Evolutionary conservation across 345 rosid species (phyloP).

Genomic region (Euclidium syriacum): DNA sequence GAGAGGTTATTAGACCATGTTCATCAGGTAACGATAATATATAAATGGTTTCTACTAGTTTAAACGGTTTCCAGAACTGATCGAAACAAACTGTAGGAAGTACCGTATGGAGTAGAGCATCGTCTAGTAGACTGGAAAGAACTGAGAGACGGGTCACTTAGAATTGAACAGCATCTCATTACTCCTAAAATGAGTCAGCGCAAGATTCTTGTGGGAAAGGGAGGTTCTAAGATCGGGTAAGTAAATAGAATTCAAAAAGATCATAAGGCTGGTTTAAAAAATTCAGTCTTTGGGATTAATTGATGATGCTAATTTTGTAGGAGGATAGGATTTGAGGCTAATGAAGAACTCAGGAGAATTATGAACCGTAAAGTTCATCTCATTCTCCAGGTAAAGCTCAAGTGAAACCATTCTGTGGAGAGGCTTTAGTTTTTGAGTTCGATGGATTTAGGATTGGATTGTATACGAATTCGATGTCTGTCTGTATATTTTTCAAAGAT

Average conservation of each 20-base stretch:
- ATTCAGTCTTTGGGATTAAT: neutral
- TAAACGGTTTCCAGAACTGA: neutral
- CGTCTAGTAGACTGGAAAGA: constrained; percentile 88
- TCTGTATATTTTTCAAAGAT: constrained; percentile 28
- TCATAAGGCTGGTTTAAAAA: neutral
- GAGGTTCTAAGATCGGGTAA: constrained; percentile 82
- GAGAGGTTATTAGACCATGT: constrained; percentile 83
- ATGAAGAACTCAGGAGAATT: constrained; percentile 80
- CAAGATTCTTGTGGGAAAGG: constrained; percentile 89
- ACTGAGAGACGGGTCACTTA: constrained; percentile 70
- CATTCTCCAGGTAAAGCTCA: constrained; percentile 71
- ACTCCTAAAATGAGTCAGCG: constrained; percentile 76
- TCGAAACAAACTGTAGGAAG: constrained; percentile 49
- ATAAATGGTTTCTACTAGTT: neutral
- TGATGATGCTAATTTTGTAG: constrained; percentile 32
- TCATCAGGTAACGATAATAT: constrained; percentile 61
- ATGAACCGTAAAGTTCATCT: constrained; percentile 82
- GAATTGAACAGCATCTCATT: constrained; percentile 85
- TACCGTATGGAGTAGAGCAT: constrained; percentile 74
- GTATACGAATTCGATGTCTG: constrained; percentile 2
- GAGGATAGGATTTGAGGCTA: constrained; percentile 93
- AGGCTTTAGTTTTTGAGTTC: neutral
- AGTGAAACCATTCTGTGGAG: constrained; percentile 33
- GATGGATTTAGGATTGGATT: constrained; percentile 14
- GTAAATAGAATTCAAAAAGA: constrained; percentile 6